Percentiles rank a stretch among this genome's conserved stretches.
Evolutionary conservation across 2,329 filamentous ascomycete species (phyloP).

Genomic region (Pezicula neosporulosa): DNA sequence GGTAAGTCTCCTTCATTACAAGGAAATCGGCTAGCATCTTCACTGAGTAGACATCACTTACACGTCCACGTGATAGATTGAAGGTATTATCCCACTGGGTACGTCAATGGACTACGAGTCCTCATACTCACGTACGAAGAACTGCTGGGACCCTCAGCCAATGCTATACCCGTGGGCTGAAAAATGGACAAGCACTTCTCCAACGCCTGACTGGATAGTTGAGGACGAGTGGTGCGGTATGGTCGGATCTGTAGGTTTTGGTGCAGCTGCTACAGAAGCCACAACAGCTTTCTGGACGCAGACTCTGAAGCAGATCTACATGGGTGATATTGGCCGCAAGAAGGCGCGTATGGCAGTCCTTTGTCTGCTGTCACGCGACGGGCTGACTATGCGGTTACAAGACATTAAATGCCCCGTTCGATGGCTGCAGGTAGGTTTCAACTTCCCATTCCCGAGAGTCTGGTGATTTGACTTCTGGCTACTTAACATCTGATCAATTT

Average conservation of each 20-base stretch:
- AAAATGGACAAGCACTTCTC: constrained; percentile 34
- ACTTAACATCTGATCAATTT: not conserved
- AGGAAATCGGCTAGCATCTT: not conserved
- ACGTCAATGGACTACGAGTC: constrained; percentile 52
- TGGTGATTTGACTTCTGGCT: not conserved
- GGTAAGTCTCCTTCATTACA: constrained; percentile 25
- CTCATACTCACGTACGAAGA: constrained; percentile 38
- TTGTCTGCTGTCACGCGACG: constrained; percentile 43
- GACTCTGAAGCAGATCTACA: constrained; percentile 42
- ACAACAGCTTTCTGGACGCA: constrained; percentile 41
- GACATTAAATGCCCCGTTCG: constrained; percentile 48
- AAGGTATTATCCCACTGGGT: constrained; percentile 43
- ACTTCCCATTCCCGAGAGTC: not conserved
- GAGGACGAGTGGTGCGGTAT: constrained; percentile 45
- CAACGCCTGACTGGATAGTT: constrained; percentile 45
- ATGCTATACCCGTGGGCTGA: constrained; percentile 40
- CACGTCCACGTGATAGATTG: constrained; percentile 31
- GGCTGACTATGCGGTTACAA: constrained; percentile 38
- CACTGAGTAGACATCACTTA: no score
- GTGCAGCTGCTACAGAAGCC: constrained; percentile 33
- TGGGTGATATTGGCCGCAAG: constrained; percentile 43
- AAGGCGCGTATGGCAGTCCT: constrained; percentile 43
- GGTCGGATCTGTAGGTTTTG: constrained; percentile 42
- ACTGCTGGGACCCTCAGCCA: constrained; percentile 46
- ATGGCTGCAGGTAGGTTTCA: constrained; percentile 44